phyloP scores from a whole-genome alignment of 148 eudicot genomes.

The Salicornia ramosissima region DNA sequence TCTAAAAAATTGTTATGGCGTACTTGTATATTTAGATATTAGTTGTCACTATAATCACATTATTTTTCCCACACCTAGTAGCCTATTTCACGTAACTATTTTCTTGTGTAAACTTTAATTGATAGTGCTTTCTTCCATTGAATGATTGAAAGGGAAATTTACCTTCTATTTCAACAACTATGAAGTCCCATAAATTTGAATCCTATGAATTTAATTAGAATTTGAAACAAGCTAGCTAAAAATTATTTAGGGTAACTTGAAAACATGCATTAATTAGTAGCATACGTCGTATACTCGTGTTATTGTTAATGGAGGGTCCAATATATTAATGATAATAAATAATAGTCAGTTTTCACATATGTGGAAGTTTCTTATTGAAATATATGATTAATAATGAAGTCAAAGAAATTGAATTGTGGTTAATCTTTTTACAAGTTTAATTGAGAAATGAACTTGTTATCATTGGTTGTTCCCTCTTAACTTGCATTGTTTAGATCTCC shows the following conservation, averaged over 20 bases:
- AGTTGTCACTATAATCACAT: too few relatives aligned
- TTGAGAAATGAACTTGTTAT: background rate
- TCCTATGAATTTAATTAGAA: too few relatives aligned
- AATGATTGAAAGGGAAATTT: background rate
- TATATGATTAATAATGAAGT: conserved; percentile 9
- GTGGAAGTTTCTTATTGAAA: conserved; percentile 5
- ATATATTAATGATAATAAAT: background rate
- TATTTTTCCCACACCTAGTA: too few relatives aligned
- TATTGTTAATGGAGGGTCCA: background rate
- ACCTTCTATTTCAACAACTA: background rate
- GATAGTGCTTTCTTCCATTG: background rate
- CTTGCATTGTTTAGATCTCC: conserved; percentile 10
- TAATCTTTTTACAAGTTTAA: conserved; percentile 7
- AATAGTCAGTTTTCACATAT: background rate
- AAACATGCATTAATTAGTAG: background rate
- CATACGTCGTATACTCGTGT: background rate
- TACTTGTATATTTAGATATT: too few relatives aligned
- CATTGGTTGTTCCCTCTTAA: conserved; percentile 8
- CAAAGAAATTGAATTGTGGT: conserved; percentile 20
- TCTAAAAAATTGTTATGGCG: too few relatives aligned
- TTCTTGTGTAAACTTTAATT: too few relatives aligned
- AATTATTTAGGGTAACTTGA: background rate
- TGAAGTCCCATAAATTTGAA: background rate
- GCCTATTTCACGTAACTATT: too few relatives aligned
- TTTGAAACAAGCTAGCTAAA: background rate